Evolutionary conservation across 306 rosid species (phyloP).

Genomic region (Pachyrhizus erosus): DNA sequence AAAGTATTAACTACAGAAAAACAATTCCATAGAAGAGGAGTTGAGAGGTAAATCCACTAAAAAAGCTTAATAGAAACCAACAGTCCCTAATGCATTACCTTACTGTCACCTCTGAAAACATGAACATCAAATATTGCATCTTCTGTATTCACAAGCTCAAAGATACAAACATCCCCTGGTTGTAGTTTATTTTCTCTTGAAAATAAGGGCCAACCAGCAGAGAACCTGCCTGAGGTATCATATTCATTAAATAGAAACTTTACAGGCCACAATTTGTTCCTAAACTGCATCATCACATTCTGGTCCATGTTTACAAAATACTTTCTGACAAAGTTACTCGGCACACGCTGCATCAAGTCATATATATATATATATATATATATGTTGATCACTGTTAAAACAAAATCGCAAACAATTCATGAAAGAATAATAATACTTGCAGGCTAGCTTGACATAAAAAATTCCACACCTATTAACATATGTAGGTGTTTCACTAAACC

Average conservation of each 20-base stretch:
- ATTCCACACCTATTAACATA: too few relatives aligned
- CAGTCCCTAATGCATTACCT: neutral
- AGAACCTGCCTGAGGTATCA: neutral
- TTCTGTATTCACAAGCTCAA: too few relatives aligned
- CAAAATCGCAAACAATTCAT: too few relatives aligned
- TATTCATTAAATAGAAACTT: neutral
- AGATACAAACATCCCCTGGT: slow-evolving; percentile 29
- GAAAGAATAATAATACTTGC: too few relatives aligned
- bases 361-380: too few relatives aligned
- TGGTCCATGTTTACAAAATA: neutral
- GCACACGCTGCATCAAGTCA: neutral
- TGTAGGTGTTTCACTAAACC: too few relatives aligned
- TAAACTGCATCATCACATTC: neutral
- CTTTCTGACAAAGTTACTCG: neutral
- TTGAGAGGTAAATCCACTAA: too few relatives aligned
- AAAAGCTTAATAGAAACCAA: neutral
- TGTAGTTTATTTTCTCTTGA: neutral
- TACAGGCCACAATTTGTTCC: slow-evolving; percentile 14
- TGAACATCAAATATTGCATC: neutral
- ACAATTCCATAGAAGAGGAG: too few relatives aligned
- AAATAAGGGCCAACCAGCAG: slow-evolving; percentile 24
- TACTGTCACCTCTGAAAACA: slow-evolving; percentile 14
- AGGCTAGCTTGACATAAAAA: too few relatives aligned
- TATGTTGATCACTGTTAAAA: too few relatives aligned
- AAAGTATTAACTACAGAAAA: too few relatives aligned